These are phyloP conservation scores for Beauveria medogensis DNA, from an alignment of 2,329 filamentous ascomycete species.

Conservation along the genomic window DNA sequence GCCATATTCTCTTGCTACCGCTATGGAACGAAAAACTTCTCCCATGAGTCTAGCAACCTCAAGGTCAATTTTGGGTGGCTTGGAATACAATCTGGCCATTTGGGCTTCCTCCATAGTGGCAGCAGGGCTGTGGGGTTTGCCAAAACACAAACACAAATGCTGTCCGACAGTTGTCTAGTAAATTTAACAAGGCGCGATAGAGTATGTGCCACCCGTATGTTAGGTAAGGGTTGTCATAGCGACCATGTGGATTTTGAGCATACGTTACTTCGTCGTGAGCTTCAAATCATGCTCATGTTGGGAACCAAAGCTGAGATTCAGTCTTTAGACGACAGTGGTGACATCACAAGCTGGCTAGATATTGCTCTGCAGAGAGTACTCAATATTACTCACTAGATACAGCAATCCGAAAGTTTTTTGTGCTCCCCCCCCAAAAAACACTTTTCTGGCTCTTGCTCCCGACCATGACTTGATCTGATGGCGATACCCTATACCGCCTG, in stretches of 20 bases:
- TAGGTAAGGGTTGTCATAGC: slow-evolving; percentile 34
- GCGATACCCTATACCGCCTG: slow-evolving; percentile 18
- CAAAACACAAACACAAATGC: not conserved
- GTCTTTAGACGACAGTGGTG: slow-evolving; percentile 49
- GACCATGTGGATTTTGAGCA: slow-evolving; percentile 23
- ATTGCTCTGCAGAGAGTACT: slow-evolving; percentile 24
- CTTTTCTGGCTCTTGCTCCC: not conserved
- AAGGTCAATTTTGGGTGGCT: slow-evolving; percentile 54
- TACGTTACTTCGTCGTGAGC: slow-evolving; percentile 40
- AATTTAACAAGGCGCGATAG: slow-evolving; percentile 49
- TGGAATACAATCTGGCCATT: slow-evolving; percentile 44
- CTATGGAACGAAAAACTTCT: slow-evolving; percentile 54
- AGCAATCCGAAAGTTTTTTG: not conserved
- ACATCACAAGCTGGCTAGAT: slow-evolving; percentile 44
- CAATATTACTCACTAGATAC: not conserved
- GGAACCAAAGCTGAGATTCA: slow-evolving; percentile 74
- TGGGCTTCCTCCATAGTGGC: slow-evolving; percentile 18
- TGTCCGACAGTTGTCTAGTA: not conserved
- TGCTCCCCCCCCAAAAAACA: not conserved
- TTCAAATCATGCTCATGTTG: slow-evolving; percentile 67
- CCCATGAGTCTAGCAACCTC: slow-evolving; percentile 47
- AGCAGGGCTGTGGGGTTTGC: not conserved
- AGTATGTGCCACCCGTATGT: slow-evolving; percentile 43
- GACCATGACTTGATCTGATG: not conserved
- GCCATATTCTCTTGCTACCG: slow-evolving; percentile 68